Evolutionary conservation across 306 rosid genomes (phyloP).

Genomic region (Casuarina glauca): DNA sequence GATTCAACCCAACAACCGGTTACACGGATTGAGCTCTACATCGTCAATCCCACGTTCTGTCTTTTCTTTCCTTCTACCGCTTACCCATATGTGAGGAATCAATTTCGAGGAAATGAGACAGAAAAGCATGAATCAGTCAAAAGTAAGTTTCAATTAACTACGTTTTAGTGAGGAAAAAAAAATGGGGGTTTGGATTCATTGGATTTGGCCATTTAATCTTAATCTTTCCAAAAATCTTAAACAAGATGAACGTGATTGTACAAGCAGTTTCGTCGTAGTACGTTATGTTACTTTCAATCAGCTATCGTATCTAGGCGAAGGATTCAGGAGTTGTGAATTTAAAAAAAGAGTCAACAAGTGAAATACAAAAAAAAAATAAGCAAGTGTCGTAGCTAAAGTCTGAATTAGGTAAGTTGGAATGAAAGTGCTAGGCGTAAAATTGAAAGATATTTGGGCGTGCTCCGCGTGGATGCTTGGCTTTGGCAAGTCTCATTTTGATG

Average conservation of each 20-base stretch:
- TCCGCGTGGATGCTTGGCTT: constrained; percentile 36
- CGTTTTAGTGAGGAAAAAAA: neutral
- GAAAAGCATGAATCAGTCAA: neutral
- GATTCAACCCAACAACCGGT: neutral
- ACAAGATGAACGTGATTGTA: neutral
- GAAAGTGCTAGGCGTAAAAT: constrained; percentile 28
- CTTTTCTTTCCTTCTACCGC: neutral
- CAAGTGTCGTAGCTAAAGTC: neutral
- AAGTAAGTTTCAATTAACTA: neutral
- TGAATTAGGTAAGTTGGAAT: constrained; percentile 34
- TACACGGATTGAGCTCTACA: neutral
- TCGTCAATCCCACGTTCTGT: neutral
- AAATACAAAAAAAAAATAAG: constrained; percentile 17
- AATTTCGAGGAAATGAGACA: neutral
- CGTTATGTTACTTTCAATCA: neutral
- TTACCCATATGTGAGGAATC: neutral
- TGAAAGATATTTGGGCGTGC: constrained; percentile 26
- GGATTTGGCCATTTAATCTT: neutral
- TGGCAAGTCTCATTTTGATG: constrained; percentile 10
- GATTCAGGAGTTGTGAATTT: neutral
- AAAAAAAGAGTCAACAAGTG: constrained; percentile 8
- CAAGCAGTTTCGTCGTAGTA: too few species aligned
- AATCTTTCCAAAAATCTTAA: neutral
- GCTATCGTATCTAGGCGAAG: neutral
- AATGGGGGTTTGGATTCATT: neutral